These are phyloP conservation scores for Alisma plantagoaquatica DNA, from an alignment of 106 monocot species.

Conservation along the genomic window DNA sequence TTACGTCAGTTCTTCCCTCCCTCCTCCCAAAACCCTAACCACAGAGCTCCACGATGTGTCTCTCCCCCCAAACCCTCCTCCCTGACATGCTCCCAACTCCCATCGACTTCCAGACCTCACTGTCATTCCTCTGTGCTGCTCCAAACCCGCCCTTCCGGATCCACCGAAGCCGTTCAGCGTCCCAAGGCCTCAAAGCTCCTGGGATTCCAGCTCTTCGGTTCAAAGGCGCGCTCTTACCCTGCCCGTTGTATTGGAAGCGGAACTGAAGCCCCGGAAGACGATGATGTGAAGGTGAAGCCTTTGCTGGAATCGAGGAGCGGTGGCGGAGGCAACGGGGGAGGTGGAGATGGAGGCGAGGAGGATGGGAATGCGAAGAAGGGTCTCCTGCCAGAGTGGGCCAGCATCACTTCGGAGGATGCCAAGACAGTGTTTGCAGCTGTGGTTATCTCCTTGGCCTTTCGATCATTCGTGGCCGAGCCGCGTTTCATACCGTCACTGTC, in stretches of 20 bases:
- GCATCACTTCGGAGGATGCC: slow-evolving; percentile 60
- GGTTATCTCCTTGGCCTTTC: slow-evolving; percentile 72
- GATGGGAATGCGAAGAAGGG: slow-evolving; percentile 39
- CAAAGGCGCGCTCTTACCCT: not conserved
- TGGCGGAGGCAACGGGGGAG: slow-evolving; percentile 24
- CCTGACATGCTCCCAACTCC: slow-evolving; percentile 5
- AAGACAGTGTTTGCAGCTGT: slow-evolving; percentile 77
- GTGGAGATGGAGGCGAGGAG: slow-evolving; percentile 27
- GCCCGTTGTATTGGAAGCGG: not conserved
- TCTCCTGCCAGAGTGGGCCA: slow-evolving; percentile 70
- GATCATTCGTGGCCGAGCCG: slow-evolving; percentile 88
- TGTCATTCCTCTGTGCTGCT: not conserved
- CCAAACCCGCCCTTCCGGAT: not conserved
- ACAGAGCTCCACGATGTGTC: no score
- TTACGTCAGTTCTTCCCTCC: slow-evolving; percentile 31
- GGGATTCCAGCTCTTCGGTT: slow-evolving; percentile 7
- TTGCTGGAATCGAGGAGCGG: slow-evolving; percentile 8
- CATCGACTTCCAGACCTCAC: not conserved
- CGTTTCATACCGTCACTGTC: slow-evolving; percentile 93
- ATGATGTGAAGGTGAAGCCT: slow-evolving; percentile 3
- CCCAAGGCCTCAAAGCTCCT: not conserved
- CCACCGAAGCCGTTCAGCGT: not conserved
- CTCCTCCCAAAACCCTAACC: slow-evolving; percentile 16
- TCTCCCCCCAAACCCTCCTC: slow-evolving; percentile 7
- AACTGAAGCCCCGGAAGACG: slow-evolving; percentile 15